Evolutionary conservation across 208 protist genomes (phyloP).

Genomic region (Blastocrithidia nonstop): DNA sequence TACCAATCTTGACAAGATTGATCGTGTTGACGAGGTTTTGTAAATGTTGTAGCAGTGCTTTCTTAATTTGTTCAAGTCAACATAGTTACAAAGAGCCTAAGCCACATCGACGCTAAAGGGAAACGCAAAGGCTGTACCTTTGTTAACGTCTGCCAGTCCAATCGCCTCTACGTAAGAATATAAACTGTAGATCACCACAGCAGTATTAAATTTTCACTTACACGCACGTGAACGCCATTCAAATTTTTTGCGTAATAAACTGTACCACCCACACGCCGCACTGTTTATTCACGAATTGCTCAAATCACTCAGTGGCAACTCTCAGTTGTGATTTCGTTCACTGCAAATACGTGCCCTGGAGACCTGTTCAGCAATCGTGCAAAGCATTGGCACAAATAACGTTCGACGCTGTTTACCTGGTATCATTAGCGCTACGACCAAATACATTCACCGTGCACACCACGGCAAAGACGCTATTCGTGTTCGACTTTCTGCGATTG

Average conservation of each 20-base stretch:
- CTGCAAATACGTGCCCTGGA: constrained; percentile 47
- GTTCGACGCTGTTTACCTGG: constrained; percentile 57
- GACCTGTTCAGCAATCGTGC: constrained; percentile 39
- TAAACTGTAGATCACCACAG: constrained; percentile 29
- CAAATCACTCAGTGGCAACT: constrained; percentile 47
- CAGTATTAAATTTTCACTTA: constrained; percentile 39
- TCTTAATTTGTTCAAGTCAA: too few relatives aligned
- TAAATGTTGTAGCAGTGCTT: too few relatives aligned
- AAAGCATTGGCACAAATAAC: constrained; percentile 29
- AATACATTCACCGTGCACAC: constrained; percentile 49
- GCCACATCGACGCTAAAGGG: too few relatives aligned
- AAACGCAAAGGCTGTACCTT: too few relatives aligned
- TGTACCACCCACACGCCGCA: constrained; percentile 55
- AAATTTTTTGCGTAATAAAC: constrained; percentile 19
- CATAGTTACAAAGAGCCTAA: too few relatives aligned
- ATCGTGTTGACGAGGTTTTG: too few relatives aligned
- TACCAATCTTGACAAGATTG: too few relatives aligned
- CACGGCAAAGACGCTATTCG: constrained; percentile 45
- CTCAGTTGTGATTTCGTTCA: constrained; percentile 54
- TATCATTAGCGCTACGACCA: constrained; percentile 46
- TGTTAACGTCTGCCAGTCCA: constrained; percentile 8
- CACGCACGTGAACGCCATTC: constrained; percentile 11
- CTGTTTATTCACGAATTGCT: constrained; percentile 78
- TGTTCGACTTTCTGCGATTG: constrained; percentile 31
- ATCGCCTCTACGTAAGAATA: constrained; percentile 57